Conservation (phyloP, 768 basidiomycete genomes). For the Gloeostereum incarnatum region DNA sequence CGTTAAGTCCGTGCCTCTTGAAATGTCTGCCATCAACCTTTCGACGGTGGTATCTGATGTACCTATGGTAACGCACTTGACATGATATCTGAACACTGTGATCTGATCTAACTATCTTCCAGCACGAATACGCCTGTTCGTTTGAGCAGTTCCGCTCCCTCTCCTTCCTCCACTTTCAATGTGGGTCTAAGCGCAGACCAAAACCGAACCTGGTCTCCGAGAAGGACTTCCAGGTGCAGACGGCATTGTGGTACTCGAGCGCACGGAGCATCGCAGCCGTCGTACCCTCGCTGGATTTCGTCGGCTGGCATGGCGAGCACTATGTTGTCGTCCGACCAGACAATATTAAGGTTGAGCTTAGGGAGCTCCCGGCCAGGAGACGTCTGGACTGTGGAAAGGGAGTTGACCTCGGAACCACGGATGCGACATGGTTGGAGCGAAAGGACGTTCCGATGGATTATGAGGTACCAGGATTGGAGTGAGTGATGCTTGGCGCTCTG, state of each 20-base stretch:
- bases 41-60: conserved; percentile 40
- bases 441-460: conserved; percentile 75
- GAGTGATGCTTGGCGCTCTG: no score
- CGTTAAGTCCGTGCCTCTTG: conserved; percentile 28
- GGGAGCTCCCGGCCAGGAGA: conserved; percentile 49
- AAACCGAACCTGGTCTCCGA: conserved; percentile 50
- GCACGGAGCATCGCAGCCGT: conserved; percentile 40
- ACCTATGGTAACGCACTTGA: conserved; percentile 36
- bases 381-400: conserved; percentile 57
- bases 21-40: conserved; percentile 47
- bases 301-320: conserved; percentile 70
- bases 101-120: background rate
- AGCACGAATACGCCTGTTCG: conserved; percentile 44
- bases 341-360: conserved; percentile 27
- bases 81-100: no score
- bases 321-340: conserved; percentile 39
- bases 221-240: conserved; percentile 49
- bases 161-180: conserved; percentile 52
- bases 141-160: conserved; percentile 41
- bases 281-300: conserved; percentile 48
- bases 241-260: conserved; percentile 42
- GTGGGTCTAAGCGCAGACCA: conserved; percentile 34
- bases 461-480: no score
- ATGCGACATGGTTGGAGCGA: conserved; percentile 58
- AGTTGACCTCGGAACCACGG: conserved; percentile 53